These are phyloP conservation scores for Eimeria maxima DNA, from an alignment of 169 alveolate genomes.

Conservation along the genomic window DNA sequence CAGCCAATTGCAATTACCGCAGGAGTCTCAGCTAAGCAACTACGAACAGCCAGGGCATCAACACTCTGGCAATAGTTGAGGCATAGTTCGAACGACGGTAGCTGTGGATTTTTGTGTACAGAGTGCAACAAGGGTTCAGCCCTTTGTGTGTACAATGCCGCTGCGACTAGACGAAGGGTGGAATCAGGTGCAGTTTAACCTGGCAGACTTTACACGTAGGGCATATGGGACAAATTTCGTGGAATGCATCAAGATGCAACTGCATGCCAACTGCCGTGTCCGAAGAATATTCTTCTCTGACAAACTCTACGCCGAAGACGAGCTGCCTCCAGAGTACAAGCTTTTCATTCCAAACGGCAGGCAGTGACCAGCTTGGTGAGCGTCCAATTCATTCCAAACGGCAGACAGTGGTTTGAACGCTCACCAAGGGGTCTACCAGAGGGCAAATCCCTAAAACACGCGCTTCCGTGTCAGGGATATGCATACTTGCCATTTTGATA, in stretches of 20 bases:
- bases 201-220: constrained; percentile 98
- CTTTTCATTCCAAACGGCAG: constrained; percentile 86
- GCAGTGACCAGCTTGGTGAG: too few species aligned
- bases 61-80: background rate
- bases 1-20: background rate
- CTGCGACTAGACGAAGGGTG: constrained; percentile 99
- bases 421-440: background rate
- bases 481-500: too few species aligned
- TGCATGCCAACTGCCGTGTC: constrained; percentile 98
- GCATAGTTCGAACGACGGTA: background rate
- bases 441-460: background rate
- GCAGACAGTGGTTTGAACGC: constrained; percentile 31
- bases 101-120: constrained; percentile 9
- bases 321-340: constrained; percentile 92
- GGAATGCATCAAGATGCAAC: constrained; percentile 97
- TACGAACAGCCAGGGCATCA: too few species aligned
- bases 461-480: too few species aligned
- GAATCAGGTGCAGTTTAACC: constrained; percentile 98
- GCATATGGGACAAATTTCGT: constrained; percentile 98
- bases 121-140: constrained; percentile 97
- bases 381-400: constrained; percentile 88
- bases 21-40: background rate
- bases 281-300: constrained; percentile 98
- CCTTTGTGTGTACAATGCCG: constrained; percentile 98
- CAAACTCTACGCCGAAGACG: constrained; percentile 92